Base-by-base conservation (phyloP, 495 filamentous ascomycete species). In the Cenococcum geophilum region DNA sequence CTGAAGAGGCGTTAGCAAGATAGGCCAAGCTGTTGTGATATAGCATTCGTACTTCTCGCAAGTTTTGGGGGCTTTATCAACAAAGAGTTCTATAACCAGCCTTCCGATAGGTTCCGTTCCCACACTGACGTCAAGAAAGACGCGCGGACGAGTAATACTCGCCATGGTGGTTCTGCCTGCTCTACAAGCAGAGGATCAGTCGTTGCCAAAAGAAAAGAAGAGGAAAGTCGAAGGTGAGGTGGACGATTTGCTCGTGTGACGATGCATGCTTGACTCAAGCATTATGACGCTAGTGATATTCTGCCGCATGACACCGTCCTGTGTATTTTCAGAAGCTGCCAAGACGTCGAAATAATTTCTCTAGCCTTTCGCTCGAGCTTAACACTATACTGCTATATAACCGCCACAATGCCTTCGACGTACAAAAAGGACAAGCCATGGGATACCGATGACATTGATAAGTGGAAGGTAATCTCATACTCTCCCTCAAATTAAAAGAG, bases 381-480 rank as follows among this genome's bases (percentile, higher is more conserved):
- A 40, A 45, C 40, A 45, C 40, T 23, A 52, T 23, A 23, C 18
- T 6, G 22, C 49, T 32, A 16, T 32, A 23, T 1, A 52, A 16
- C 18, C 14, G 18, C 60, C 37, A 78, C 58, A 43, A 97, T 97
- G 92, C 92, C 92, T 58, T 95, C 89, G 56, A 96, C 89, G 59
- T 86, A 96, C 78, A 93, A 96, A 60, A 86, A 82, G 60, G 91
- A 96, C 5, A 98, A 98, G 73, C 89, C 93, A 37, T 97, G 92
- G 93, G 92, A 98, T 73, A 96, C 91, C 52, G 91, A 93, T 60
- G 93, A 96, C 68, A 91, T 97, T 65, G 92, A 98, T 73, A 96
- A 96, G 72, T 98, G 92, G 92, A 93, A 91, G 82, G 82, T 89
- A 63, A 32, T 32, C 6, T 32, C 2, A 32, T 32, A 32, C 3